Percentiles rank a stretch among this genome's conserved stretches.
phyloP scores from a whole-genome alignment of 805 yeast species.

The Starmerella ratchasimensis region DNA sequence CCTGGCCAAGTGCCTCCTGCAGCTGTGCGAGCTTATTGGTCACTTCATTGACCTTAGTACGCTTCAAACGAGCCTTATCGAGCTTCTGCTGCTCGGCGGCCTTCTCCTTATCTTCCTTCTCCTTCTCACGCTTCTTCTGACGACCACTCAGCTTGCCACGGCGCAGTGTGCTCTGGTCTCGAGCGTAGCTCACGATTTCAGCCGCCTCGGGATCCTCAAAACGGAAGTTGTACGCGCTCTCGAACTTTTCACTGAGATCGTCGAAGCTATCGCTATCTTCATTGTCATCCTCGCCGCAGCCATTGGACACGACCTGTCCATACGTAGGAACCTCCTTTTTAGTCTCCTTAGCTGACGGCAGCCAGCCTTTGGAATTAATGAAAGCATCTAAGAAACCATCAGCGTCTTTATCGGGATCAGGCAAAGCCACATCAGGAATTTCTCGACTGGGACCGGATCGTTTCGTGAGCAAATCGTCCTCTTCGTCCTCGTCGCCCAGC shows the following conservation, averaged over 20 bases:
- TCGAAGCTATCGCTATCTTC: slow-evolving; percentile 82
- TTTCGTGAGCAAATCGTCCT: slow-evolving; percentile 39
- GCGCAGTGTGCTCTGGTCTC: slow-evolving; percentile 80
- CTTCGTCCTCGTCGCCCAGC: slow-evolving; percentile 45
- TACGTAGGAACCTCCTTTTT: slow-evolving; percentile 25
- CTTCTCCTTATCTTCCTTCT: slow-evolving; percentile 39
- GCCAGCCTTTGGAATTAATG: slow-evolving; percentile 74
- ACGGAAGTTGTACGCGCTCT: slow-evolving; percentile 85
- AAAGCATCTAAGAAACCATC: slow-evolving; percentile 61
- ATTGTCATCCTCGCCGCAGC: too few relatives aligned
- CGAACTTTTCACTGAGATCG: slow-evolving; percentile 80
- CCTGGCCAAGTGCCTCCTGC: slow-evolving; percentile 50
- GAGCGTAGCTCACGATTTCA: slow-evolving; percentile 86
- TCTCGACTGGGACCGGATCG: slow-evolving; percentile 38
- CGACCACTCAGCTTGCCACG: slow-evolving; percentile 61
- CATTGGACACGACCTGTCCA: slow-evolving; percentile 26
- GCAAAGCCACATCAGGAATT: slow-evolving; percentile 29
- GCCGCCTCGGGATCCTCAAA: slow-evolving; percentile 85
- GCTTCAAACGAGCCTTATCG: slow-evolving; percentile 56
- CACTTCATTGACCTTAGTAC: slow-evolving; percentile 60
- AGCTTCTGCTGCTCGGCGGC: slow-evolving; percentile 44
- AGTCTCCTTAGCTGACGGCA: slow-evolving; percentile 48
- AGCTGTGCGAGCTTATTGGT: slow-evolving; percentile 55
- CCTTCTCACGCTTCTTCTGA: slow-evolving; percentile 67
- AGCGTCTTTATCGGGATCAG: slow-evolving; percentile 52